These are phyloP conservation scores for Coffea canephora DNA, from an alignment of 257 asterid species.

Conservation along the genomic window DNA sequence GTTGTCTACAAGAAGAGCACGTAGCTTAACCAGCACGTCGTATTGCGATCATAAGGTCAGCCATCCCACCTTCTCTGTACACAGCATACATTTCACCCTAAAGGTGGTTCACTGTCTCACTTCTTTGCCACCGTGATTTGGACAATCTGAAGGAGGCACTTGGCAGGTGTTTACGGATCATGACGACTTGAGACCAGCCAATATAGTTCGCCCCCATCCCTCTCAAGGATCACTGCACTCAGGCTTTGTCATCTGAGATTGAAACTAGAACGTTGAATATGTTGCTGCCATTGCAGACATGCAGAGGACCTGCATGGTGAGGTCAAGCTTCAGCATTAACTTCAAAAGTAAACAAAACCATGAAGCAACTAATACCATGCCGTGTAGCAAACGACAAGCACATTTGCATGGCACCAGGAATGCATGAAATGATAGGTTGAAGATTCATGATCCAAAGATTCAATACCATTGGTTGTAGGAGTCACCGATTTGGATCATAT, in stretches of 20 bases:
- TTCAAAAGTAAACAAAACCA: not conserved
- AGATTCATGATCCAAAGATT: slow-evolving; percentile 5
- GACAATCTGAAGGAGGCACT: slow-evolving; percentile 1
- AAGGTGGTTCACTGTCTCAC: not conserved
- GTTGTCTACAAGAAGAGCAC: not conserved
- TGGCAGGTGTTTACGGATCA: not conserved
- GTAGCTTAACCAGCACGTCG: not conserved
- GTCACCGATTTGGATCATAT: slow-evolving; percentile 63
- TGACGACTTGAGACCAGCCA: not conserved
- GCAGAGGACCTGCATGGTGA: not conserved
- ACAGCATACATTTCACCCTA: not conserved
- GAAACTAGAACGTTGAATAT: not conserved
- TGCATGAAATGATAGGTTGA: not conserved
- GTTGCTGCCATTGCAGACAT: not conserved
- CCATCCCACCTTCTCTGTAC: not conserved
- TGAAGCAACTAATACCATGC: not conserved
- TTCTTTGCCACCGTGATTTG: not conserved
- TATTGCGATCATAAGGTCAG: not conserved
- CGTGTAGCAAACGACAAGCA: not conserved
- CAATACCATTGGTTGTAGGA: slow-evolving; percentile 27
- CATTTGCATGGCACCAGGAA: not conserved
- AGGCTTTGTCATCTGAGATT: not conserved
- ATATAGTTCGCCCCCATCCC: not conserved
- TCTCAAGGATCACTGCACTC: not conserved
- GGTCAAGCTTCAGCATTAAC: not conserved